Evolutionary conservation across 164 flowering plant species (phyloP).

Genomic region (Platanus orientalis): DNA sequence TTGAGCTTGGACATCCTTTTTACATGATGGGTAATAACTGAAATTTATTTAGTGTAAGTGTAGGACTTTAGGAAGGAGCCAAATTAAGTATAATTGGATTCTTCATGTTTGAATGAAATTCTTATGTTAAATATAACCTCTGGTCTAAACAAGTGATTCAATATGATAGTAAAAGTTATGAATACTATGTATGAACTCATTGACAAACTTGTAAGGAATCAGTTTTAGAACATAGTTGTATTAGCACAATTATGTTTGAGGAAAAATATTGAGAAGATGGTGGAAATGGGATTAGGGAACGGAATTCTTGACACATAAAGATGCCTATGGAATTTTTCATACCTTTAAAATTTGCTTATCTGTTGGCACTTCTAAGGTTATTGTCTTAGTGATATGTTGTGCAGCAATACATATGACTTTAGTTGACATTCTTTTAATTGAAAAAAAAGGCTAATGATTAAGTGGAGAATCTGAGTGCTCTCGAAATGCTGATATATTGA

Average conservation of each 20-base stretch:
- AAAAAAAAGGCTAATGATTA: no score
- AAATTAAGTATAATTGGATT: background rate
- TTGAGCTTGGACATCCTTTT: conserved; percentile 6
- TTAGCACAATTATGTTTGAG: background rate
- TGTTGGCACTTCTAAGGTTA: no score
- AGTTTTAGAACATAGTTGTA: background rate
- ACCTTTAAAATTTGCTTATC: background rate
- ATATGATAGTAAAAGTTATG: background rate
- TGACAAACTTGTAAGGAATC: background rate
- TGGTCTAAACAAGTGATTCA: background rate
- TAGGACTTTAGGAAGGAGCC: background rate
- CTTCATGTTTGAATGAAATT: no score
- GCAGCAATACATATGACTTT: no score
- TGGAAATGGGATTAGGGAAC: background rate
- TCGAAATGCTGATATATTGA: background rate
- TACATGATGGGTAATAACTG: background rate
- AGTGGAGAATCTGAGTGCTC: no score
- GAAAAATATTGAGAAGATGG: background rate
- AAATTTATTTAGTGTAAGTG: background rate
- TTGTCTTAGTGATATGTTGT: no score
- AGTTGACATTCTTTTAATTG: no score
- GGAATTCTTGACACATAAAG: background rate
- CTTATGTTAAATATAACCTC: background rate
- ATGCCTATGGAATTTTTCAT: background rate
- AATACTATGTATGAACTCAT: background rate